phyloP scores from a whole-genome alignment of 805 yeast genomes.

The Pichia rugopelliculosa region DNA sequence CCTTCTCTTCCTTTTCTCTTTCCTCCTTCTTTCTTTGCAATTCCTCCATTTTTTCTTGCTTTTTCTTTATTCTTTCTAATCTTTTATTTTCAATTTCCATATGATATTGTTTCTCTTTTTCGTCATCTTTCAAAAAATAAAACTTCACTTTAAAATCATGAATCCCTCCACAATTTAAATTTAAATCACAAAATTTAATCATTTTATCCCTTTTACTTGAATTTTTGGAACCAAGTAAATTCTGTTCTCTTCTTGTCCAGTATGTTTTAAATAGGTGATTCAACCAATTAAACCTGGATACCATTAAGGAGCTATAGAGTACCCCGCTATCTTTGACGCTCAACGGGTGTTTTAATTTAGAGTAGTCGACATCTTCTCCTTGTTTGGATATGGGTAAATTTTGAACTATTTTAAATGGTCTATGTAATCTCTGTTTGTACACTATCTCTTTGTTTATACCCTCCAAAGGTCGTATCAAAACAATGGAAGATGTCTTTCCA shows the following conservation, averaged over 20 bases:
- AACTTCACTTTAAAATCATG: constrained; percentile 71
- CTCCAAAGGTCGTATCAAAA: constrained; percentile 25
- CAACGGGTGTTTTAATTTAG: constrained; percentile 56
- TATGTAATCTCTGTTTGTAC: constrained; percentile 24
- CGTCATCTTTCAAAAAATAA: constrained; percentile 80
- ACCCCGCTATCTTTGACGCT: constrained; percentile 69
- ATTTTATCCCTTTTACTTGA: constrained; percentile 60
- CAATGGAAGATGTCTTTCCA: constrained; percentile 3
- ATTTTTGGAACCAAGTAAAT: constrained; percentile 39
- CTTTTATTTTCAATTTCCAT: constrained; percentile 26
- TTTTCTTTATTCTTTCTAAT: constrained; percentile 27
- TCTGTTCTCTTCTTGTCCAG: constrained; percentile 52
- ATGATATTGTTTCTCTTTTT: constrained; percentile 39
- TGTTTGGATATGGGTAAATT: constrained; percentile 59
- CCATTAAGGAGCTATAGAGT: constrained; percentile 59
- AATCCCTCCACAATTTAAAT: constrained; percentile 62
- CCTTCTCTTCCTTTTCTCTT: constrained; percentile 7
- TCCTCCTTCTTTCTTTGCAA: constrained; percentile 13
- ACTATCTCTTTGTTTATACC: constrained; percentile 25
- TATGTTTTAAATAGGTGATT: constrained; percentile 65
- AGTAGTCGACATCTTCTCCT: constrained; percentile 45
- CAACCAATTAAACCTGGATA: constrained; percentile 65
- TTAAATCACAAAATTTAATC: constrained; percentile 80
- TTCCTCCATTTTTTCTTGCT: constrained; percentile 24
- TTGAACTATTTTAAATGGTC: constrained; percentile 62